phyloP scores from a whole-genome alignment of 352 stramenopile species.

The Phytophthora nicotianae region DNA sequence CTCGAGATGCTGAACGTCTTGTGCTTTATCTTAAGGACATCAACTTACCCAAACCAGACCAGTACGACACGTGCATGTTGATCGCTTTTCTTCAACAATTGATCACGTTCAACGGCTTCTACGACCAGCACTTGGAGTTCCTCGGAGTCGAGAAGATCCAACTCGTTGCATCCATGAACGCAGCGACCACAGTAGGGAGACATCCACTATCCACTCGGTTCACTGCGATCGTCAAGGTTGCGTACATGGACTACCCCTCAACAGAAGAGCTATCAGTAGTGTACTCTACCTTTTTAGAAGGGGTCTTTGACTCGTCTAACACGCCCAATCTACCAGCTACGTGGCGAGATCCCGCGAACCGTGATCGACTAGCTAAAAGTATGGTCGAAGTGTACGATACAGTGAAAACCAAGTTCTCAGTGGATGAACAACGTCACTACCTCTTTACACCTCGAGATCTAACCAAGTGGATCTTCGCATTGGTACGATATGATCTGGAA shows the following conservation, averaged over 20 bases:
- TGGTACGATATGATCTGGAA: conserved; percentile 91
- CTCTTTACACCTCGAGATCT: conserved; percentile 94
- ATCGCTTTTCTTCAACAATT: conserved; percentile 97
- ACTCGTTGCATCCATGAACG: conserved; percentile 95
- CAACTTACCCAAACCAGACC: conserved; percentile 94
- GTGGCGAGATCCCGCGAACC: conserved; percentile 60
- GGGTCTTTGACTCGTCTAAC: conserved; percentile 57
- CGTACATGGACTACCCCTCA: conserved; percentile 93
- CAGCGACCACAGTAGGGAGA: conserved; percentile 91
- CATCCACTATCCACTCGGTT: conserved; percentile 94
- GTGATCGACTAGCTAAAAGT: conserved; percentile 83
- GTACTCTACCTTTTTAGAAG: conserved; percentile 91
- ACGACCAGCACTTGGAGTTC: conserved; percentile 95
- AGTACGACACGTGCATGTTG: conserved; percentile 96
- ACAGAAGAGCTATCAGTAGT: conserved; percentile 89
- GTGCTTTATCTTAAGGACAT: conserved; percentile 97
- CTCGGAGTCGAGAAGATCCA: conserved; percentile 93
- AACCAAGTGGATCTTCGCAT: conserved; percentile 90
- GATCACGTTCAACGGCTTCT: conserved; percentile 96
- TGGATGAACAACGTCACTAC: conserved; percentile 95
- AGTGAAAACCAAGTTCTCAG: conserved; percentile 89
- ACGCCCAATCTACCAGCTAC: conserved; percentile 44
- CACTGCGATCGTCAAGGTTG: conserved; percentile 93
- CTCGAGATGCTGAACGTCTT: conserved; percentile 90
- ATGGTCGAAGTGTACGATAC: conserved; percentile 93